Base-by-base conservation (phyloP, 305 asterid genomes). In the Solanum hybrid region DNA sequence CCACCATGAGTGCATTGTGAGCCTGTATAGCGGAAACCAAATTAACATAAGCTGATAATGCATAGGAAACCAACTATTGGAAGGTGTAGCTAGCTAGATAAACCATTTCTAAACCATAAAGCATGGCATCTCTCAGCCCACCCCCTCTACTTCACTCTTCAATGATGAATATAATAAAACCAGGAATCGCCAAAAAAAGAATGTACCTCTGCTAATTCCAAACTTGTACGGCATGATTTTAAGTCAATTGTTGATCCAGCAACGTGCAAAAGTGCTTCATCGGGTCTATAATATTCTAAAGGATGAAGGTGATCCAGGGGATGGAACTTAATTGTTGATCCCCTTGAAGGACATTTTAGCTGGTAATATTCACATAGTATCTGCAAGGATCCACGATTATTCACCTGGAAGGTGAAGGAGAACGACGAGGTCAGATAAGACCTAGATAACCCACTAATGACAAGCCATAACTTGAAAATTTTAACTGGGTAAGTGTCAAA, bases 221-320 rank as follows among this genome's bases (percentile, higher is more conserved):
- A 93, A 92, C 97, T 97, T 85, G 98, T 95, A 87, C 89, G 94
- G 94, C 99, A 98, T 88, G 97, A 97, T 91, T 93, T 93, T 94
- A 98, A 91, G 91, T 97, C 97, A 91, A 98, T 95, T 86, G 94
- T 92, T 66, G 99, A 96, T 78, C 99, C 99, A 90, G 96, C 95
- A 94, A 97, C 36, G 36, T 91, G 94, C 88, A 97, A 88, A 88
- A 94, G 92, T 88, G 94, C 91, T 92, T 96, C 99, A 85, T 95
- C 97, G 40, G 94, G 95, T 92, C 99, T 95, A 87, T 94, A 94
- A 92, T 96, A 98, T 91, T 96, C 98, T 78, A 97, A 88, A 86
- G 99, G 98, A 91, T 98, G 98, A 89, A 98, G 93, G 92, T 98
- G 99, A 88, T 97, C 99, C 93, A 98, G 90, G 37, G 99, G 99